Evolutionary conservation across 208 protist species (phyloP), one percentile per base, ranked within the genome.

Genomic region (Crithidia brevicula): DNA sequence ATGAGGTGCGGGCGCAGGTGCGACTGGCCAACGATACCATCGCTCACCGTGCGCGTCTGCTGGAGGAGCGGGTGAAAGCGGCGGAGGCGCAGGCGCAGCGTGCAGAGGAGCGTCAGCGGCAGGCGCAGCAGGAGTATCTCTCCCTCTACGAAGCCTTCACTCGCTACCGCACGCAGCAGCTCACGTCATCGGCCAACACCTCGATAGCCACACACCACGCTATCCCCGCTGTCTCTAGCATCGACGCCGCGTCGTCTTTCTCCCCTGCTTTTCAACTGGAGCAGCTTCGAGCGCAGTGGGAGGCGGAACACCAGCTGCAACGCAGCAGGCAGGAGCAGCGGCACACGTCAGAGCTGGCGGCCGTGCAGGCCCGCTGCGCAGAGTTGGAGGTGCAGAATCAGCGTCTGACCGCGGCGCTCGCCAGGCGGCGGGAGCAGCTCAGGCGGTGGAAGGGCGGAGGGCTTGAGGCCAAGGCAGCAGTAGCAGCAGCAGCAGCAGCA

Each of bases 1-100:
- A 82, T n/a, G 86, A 91, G 57, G 79, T 88, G 36, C 73, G 79
- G n/a, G 79, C 74, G 13, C 83, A 91, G 67, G 86, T 92, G 42
- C 82, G 77, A 15, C 89, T 88, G 13, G 89, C 85, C 10, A 92
- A 92, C 69, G 86, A 92, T 30, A 88, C 91, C 47, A 79, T 91
- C 23, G 72, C 68, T 4, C 82, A 88, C 59, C 68, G 74, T 28
- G 62, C 70, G 10, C 64, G 63, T 16, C 72, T 92, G 6, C 74
- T 87, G 33, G 77, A 83, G 53, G 73, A 89, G 70, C 74, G 79
- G 1, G 80, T 89, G 27, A 68, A 59, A 59, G 80, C 72, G 6
- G 79, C 80, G 23, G 86, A 95, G 72, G 77, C 66, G 50, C 82
- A 91, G 64, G 68, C 83, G 30, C 28, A 79, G 52, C 83, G 80